A percentile compares a stretch with the other conserved stretches of the same genome.
phyloP scores from a whole-genome alignment of 495 filamentous ascomycete species.

The Chaetomium fimeti region DNA sequence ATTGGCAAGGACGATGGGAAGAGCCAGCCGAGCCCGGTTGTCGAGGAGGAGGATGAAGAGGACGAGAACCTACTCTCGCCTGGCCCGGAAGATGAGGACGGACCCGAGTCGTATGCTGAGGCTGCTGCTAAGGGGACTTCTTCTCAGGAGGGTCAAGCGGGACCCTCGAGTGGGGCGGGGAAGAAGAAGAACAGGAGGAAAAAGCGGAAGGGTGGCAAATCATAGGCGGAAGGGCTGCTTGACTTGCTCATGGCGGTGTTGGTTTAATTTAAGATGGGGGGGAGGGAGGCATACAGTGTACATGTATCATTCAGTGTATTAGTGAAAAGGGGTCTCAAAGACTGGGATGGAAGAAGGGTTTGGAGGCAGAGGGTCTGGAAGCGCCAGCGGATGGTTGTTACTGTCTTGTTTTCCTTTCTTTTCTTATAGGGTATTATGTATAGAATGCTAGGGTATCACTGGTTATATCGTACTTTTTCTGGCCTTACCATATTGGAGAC shows the following conservation, averaged over 20 bases:
- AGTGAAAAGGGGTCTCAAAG: neutral
- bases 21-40: slow-evolving; percentile 3
- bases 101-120: slow-evolving; percentile 2
- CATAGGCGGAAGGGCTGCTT: slow-evolving; percentile 34
- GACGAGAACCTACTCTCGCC: slow-evolving; percentile 25
- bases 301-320: slow-evolving; percentile 17
- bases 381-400: neutral
- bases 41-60: slow-evolving; percentile 26
- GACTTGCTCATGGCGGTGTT: slow-evolving; percentile 11
- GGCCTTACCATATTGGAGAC: no score
- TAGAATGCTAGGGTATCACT: neutral
- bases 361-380: neutral
- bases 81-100: slow-evolving; percentile 18
- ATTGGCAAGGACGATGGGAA: neutral
- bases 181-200: slow-evolving; percentile 44
- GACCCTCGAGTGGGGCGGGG: slow-evolving; percentile 15
- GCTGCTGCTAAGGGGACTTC: slow-evolving; percentile 1
- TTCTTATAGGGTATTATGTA: neutral
- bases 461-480: neutral
- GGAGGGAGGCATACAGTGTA: neutral
- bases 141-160: slow-evolving; percentile 13
- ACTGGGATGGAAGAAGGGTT: neutral
- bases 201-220: slow-evolving; percentile 46
- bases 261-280: neutral
- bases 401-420: neutral